Evolutionary conservation across 208 protist species (phyloP).

Genomic region (Wallacemonas sp.): DNA sequence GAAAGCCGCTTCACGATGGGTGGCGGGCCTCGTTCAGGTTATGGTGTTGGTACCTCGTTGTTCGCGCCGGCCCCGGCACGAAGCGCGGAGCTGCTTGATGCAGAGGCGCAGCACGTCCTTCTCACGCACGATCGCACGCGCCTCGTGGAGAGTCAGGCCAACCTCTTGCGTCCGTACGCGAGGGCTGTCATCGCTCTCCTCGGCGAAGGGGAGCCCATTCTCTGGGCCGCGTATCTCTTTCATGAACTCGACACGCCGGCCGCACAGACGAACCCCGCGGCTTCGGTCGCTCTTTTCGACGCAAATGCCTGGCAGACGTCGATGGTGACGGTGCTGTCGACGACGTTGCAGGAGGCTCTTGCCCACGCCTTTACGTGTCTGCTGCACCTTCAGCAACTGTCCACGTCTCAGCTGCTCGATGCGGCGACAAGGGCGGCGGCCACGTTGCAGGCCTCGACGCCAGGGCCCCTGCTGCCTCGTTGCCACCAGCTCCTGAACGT

Average conservation of each 20-base stretch:
- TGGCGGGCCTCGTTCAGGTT: too few species aligned
- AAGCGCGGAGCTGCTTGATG: too few species aligned
- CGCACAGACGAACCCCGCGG: background rate
- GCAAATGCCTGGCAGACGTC: background rate
- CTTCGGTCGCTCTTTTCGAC: background rate
- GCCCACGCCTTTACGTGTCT: background rate
- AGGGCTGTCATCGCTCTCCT: background rate
- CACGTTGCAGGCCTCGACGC: too few species aligned
- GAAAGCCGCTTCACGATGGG: too few species aligned
- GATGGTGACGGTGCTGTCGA: background rate
- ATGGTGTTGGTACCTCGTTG: too few species aligned
- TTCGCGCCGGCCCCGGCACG: too few species aligned
- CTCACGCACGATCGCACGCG: background rate
- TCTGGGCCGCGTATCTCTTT: background rate
- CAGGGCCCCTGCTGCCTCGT: too few species aligned
- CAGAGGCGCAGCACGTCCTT: too few species aligned
- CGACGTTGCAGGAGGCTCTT: background rate
- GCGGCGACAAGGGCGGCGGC: background rate
- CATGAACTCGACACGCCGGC: conserved; percentile 2
- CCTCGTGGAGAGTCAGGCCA: background rate
- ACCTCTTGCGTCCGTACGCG: conserved; percentile 1
- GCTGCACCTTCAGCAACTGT: background rate
- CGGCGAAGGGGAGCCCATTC: background rate
- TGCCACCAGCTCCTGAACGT: too few species aligned
- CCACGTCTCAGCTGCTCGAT: background rate